phyloP scores from a whole-genome alignment of 805 yeast genomes.

The Metschnikowia gruessii region DNA sequence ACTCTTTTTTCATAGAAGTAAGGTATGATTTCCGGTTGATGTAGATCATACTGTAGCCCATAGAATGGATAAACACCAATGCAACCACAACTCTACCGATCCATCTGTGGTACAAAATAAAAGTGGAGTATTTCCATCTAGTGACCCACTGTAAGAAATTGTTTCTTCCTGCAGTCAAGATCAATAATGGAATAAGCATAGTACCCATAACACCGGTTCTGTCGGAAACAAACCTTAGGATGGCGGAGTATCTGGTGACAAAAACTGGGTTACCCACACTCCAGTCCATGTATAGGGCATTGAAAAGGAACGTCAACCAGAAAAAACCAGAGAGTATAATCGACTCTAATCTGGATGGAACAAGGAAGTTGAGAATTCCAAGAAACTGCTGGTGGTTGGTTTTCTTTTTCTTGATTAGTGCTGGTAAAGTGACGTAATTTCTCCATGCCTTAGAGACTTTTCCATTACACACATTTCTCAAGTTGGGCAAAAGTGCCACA shows the following conservation, averaged over 20 bases:
- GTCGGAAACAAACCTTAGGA: slow-evolving; percentile 18
- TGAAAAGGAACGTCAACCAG: slow-evolving; percentile 14
- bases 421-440: slow-evolving; percentile 29
- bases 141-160: slow-evolving; percentile 20
- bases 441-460: slow-evolving; percentile 25
- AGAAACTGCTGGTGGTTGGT: slow-evolving; percentile 8
- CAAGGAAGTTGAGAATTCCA: slow-evolving; percentile 23
- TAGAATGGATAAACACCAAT: slow-evolving; percentile 15
- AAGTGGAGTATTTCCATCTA: slow-evolving; percentile 17
- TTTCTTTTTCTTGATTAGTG: slow-evolving; percentile 21
- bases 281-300: slow-evolving; percentile 11
- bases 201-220: slow-evolving; percentile 16
- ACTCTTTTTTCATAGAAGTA: slow-evolving; percentile 6
- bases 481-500: slow-evolving; percentile 36
- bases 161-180: slow-evolving; percentile 20
- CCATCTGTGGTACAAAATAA: slow-evolving; percentile 19
- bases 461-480: slow-evolving; percentile 30
- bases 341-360: slow-evolving; percentile 32
- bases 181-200: slow-evolving; percentile 14
- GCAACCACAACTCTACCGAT: slow-evolving; percentile 15
- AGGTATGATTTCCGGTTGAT: slow-evolving; percentile 5
- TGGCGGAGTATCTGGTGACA: neutral
- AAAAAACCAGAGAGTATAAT: slow-evolving; percentile 21
- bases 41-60: slow-evolving; percentile 9
- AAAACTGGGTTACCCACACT: slow-evolving; percentile 11